A percentile compares a stretch with the other conserved stretches of the same genome.
phyloP scores from a whole-genome alignment of 2,329 filamentous ascomycete species.

The Bipolaris oryzae region DNA sequence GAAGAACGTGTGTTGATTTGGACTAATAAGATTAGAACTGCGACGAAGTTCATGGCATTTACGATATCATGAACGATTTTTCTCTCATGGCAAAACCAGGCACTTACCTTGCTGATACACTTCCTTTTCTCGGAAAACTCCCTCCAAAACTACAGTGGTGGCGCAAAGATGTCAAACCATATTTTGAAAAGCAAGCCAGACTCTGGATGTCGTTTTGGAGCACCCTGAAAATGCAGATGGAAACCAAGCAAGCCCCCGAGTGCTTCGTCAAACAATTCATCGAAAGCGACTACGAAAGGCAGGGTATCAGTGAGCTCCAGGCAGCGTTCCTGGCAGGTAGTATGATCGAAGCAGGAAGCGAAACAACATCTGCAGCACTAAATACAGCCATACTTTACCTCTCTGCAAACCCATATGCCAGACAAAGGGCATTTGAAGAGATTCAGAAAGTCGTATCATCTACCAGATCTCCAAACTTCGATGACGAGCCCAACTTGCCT shows the following conservation, averaged over 20 bases:
- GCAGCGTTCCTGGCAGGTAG: constrained; percentile 45
- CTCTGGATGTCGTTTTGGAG: constrained; percentile 44
- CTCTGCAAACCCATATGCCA: constrained; percentile 28
- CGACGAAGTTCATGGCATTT: constrained; percentile 41
- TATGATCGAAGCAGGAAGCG: constrained; percentile 50
- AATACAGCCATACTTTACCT: constrained; percentile 43
- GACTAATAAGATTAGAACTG: constrained; percentile 29
- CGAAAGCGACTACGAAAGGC: constrained; percentile 46
- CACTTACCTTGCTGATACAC: constrained; percentile 39
- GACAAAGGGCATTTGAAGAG: constrained; percentile 32
- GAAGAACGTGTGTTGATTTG: neutral
- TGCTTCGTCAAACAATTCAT: constrained; percentile 47
- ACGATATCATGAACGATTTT: constrained; percentile 46
- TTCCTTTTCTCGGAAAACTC: constrained; percentile 37
- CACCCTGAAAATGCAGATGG: constrained; percentile 38
- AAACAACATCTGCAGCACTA: constrained; percentile 48
- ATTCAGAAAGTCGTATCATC: constrained; percentile 23
- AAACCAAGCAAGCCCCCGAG: constrained; percentile 41
- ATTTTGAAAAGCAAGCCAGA: constrained; percentile 41
- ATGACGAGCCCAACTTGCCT: constrained; percentile 53
- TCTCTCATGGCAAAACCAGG: constrained; percentile 37
- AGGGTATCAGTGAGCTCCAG: constrained; percentile 45
- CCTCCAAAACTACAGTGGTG: constrained; percentile 41
- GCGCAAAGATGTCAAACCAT: constrained; percentile 34
- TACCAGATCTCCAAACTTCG: constrained; percentile 40